Evolutionary conservation across 2,329 filamentous ascomycete genomes (phyloP).

Genomic region (Clonostachys chloroleuca): DNA sequence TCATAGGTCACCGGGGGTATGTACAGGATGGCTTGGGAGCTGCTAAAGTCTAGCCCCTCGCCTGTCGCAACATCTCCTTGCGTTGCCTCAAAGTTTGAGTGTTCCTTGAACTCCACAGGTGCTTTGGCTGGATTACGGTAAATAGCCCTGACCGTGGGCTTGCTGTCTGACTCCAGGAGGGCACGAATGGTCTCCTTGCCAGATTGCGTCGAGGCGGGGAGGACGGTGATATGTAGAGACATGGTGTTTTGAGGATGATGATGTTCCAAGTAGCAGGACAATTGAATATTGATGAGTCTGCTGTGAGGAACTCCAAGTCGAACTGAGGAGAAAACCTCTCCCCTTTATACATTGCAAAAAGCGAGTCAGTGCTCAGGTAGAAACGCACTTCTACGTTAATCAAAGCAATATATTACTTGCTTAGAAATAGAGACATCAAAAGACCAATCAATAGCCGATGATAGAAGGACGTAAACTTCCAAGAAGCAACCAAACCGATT

Average conservation of each 20-base stretch:
- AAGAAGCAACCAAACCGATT: too few relatives aligned
- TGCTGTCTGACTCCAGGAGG: conserved; percentile 12
- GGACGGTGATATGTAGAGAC: conserved; percentile 18
- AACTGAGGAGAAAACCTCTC: too few relatives aligned
- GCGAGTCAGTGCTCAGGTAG: too few relatives aligned
- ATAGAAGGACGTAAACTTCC: too few relatives aligned
- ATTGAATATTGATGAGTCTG: too few relatives aligned
- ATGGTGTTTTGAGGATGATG: conserved; percentile 8
- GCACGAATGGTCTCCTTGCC: conserved; percentile 18
- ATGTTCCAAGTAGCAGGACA: too few relatives aligned
- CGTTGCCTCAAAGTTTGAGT: conserved; percentile 18
- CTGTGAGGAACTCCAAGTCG: too few relatives aligned
- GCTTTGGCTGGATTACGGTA: conserved; percentile 21
- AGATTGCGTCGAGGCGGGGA: conserved; percentile 25
- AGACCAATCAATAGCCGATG: too few relatives aligned
- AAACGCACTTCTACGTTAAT: too few relatives aligned
- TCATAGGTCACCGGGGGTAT: conserved; percentile 21
- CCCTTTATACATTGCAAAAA: too few relatives aligned
- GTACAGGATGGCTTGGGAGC: conserved; percentile 23
- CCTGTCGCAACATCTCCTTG: conserved; percentile 20
- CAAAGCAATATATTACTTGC: too few relatives aligned
- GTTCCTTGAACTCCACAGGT: conserved; percentile 16
- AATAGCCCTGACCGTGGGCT: conserved; percentile 15
- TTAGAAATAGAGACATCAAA: too few relatives aligned
- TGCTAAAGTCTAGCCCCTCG: conserved; percentile 15